A percentile compares a stretch with the other conserved stretches of the same genome.
Conservation (phyloP, 495 filamentous ascomycete species). For the Podospora conica region DNA sequence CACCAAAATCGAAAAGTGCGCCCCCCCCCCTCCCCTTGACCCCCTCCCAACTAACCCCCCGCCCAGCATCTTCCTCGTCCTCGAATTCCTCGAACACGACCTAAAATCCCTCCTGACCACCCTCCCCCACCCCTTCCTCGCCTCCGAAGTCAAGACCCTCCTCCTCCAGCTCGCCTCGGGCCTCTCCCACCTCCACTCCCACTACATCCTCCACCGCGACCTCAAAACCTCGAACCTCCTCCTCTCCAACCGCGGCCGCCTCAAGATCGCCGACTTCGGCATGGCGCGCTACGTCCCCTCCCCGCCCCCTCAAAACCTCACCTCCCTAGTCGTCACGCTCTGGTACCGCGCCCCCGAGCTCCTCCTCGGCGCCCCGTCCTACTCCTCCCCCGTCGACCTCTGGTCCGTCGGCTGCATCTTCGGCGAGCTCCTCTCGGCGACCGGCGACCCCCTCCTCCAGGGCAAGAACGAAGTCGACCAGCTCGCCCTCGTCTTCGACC, state of each 20-base stretch:
- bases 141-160: conserved; percentile 88
- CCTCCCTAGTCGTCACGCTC: conserved; percentile 90
- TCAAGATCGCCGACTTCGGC: conserved; percentile 97
- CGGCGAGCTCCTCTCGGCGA: conserved; percentile 71
- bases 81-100: conserved; percentile 98
- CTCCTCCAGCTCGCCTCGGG: conserved; percentile 77
- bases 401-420: conserved; percentile 98
- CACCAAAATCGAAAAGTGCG: conserved; percentile 64
- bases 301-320: conserved; percentile 68
- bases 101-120: conserved; percentile 91
- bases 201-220: conserved; percentile 95
- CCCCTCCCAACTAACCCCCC: background rate
- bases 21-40: conserved; percentile 8
- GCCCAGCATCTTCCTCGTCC: conserved; percentile 80
- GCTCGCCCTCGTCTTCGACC: conserved; percentile 66
- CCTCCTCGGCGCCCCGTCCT: conserved; percentile 72
- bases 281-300: conserved; percentile 90
- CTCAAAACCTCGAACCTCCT: conserved; percentile 95
- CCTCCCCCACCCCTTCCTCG: conserved; percentile 89
- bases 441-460: conserved; percentile 70
- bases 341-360: conserved; percentile 96
- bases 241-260: conserved; percentile 88
- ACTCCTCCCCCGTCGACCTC: conserved; percentile 77
- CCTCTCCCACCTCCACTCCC: conserved; percentile 75
- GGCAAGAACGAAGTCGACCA: conserved; percentile 95